Conservation (phyloP, 495 filamentous ascomycete species). For the Haplographium delicatum region DNA sequence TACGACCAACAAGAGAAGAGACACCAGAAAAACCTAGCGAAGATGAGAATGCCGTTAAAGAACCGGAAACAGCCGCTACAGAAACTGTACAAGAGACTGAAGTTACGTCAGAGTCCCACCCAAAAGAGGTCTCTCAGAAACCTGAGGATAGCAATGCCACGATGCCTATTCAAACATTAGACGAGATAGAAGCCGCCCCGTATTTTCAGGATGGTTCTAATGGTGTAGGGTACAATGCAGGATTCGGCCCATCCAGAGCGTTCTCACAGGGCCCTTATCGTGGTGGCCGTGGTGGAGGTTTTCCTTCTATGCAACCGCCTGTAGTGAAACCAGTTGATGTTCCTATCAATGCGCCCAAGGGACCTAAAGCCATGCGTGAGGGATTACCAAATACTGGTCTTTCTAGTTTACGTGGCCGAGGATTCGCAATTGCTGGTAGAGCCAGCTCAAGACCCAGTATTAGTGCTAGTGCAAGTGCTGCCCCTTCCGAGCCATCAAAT, state of each 20-base stretch:
- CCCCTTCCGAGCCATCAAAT: slow-evolving; percentile 15
- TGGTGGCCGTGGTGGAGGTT: slow-evolving; percentile 16
- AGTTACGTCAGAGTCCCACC: slow-evolving; percentile 1
- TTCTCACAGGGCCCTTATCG: slow-evolving; percentile 8
- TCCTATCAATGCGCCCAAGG: slow-evolving; percentile 70
- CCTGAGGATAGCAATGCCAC: not conserved
- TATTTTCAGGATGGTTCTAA: slow-evolving; percentile 3
- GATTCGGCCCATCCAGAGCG: slow-evolving; percentile 9
- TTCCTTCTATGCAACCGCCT: slow-evolving; percentile 16
- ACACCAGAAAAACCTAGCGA: slow-evolving; percentile 12
- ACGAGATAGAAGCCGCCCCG: slow-evolving; percentile 8
- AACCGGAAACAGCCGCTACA: not conserved
- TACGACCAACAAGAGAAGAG: slow-evolving; percentile 28
- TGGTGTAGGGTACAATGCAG: not conserved
- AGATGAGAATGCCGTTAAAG: slow-evolving; percentile 11
- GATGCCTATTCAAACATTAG: slow-evolving; percentile 25
- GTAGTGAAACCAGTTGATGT: slow-evolving; percentile 32
- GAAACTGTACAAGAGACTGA: not conserved
- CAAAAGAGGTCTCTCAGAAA: not conserved
- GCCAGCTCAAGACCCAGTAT: slow-evolving; percentile 10
- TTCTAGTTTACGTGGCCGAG: slow-evolving; percentile 42
- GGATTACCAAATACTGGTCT: slow-evolving; percentile 74
- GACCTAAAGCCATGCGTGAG: slow-evolving; percentile 88
- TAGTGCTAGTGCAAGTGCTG: slow-evolving; percentile 18
- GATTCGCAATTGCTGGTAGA: slow-evolving; percentile 8